These are phyloP conservation scores for Smallanthus sonchifolius DNA, from an alignment of 129 eudicot genomes.

Conservation along the genomic window DNA sequence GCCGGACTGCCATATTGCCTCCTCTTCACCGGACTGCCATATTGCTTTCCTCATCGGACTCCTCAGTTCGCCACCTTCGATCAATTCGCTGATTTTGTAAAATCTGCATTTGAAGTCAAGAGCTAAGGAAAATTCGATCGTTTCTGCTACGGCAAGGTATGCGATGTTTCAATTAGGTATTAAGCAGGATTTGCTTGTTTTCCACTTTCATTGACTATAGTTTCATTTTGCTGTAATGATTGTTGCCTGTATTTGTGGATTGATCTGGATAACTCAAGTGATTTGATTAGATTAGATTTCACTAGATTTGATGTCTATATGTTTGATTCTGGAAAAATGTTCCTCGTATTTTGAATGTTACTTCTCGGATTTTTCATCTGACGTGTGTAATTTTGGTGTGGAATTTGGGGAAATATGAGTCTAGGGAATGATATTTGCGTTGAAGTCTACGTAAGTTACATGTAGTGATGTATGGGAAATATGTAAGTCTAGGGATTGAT, in stretches of 20 bases:
- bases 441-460: slow-evolving; percentile 20
- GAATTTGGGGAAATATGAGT: slow-evolving; percentile 23
- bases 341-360: slow-evolving; percentile 2
- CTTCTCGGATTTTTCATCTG: neutral
- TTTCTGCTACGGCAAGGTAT: slow-evolving; percentile 20
- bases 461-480: too few relatives aligned
- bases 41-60: too few relatives aligned
- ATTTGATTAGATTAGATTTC: too few relatives aligned
- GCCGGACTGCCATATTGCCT: too few relatives aligned
- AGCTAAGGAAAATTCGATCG: slow-evolving; percentile 9
- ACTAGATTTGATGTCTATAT: neutral
- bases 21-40: too few relatives aligned
- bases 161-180: neutral
- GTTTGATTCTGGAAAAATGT: neutral
- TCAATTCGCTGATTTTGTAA: too few relatives aligned
- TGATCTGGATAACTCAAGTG: slow-evolving; percentile 27
- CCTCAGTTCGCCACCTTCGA: too few relatives aligned
- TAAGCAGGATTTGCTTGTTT: neutral
- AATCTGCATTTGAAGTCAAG: too few relatives aligned
- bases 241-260: neutral
- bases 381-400: slow-evolving; percentile 6
- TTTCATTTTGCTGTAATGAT: neutral
- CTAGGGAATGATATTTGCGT: too few relatives aligned
- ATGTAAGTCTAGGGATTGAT: too few relatives aligned
- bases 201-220: neutral